Evolutionary conservation across 257 asterid species (phyloP).

Genomic region (Penstemon newberryi): DNA sequence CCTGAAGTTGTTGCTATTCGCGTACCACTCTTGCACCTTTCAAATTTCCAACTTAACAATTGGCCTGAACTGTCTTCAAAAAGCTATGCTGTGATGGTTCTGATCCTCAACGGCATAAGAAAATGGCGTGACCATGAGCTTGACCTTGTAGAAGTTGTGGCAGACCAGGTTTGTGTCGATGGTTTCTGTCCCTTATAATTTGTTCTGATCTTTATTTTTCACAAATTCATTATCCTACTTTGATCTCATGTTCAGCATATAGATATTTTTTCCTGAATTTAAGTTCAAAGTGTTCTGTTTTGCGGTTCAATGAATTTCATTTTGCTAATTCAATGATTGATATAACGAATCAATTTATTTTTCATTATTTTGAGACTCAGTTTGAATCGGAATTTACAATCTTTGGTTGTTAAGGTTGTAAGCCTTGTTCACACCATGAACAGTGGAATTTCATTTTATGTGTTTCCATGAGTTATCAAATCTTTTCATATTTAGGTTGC

Average conservation of each 20-base stretch:
- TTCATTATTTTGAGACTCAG: neutral
- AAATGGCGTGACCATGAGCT: constrained; percentile 78
- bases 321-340: neutral
- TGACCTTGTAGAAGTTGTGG: constrained; percentile 79
- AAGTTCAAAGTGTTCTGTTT: neutral
- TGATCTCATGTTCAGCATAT: neutral
- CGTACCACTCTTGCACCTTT: constrained; percentile 66
- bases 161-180: constrained; percentile 58
- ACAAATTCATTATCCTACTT: neutral
- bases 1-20: constrained; percentile 75
- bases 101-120: constrained; percentile 60
- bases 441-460: neutral
- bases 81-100: constrained; percentile 75
- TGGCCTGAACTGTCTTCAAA: constrained; percentile 63
- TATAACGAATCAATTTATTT: neutral
- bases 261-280: neutral
- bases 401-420: too few species aligned
- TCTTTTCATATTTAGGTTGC: constrained; percentile 54
- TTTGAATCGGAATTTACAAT: neutral
- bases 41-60: constrained; percentile 56
- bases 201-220: neutral
- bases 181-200: constrained; percentile 1
- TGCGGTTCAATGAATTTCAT: neutral
- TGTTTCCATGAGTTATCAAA: neutral
- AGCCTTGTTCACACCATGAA: too few species aligned